Evolutionary conservation across 768 basidiomycete genomes (phyloP), one percentile per base, ranked within the genome.

Genomic region (Amanita inopinata): DNA sequence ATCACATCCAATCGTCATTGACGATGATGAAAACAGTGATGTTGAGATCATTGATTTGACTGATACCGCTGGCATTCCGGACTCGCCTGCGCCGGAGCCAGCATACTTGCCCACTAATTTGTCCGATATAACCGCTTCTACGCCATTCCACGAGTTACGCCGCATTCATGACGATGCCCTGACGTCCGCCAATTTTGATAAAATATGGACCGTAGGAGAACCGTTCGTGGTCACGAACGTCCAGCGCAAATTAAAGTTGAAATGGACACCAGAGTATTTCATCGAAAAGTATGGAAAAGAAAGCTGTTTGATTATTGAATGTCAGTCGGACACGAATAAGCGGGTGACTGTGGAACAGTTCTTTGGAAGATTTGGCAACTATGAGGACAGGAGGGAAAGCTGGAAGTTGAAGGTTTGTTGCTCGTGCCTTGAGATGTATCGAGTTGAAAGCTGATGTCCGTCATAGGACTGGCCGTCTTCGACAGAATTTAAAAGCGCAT

Each of bases 381-480:
- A 81, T 42, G 43, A 70, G 48, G 74, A 59, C 4, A 65, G 77
- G 39, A 63, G 53, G 15, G 69, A 73, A 22, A 80, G 73, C 38
- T 67, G 78, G 77, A 91, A 90, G 61, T 60, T 92, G 47, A 90
- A 89, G 75, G 85, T 79, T 50, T 34, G 58, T 31, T 28, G 20
- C 14, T 31, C 20, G 20, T 30, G 33, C 38, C 20, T 34, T 32
- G 22, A 11, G 2, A 2, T 28, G 23, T 0, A 14, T 43, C 6
- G 32, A n/a, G 33, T n/a, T 8, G 24, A 24, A 28, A 22, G 15
- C 33, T 45, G n/a, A 36, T 46, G 4, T 28, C 31, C 22, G 2
- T 31, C 18, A 24, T 51, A 92, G 82, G 93, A 98, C 62, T 98
- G 93, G 92, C 93, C 93, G 3, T 76, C 87, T 0, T 80, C 83